Conservation (phyloP, 306 rosid genomes). For the Vigna radiata region DNA sequence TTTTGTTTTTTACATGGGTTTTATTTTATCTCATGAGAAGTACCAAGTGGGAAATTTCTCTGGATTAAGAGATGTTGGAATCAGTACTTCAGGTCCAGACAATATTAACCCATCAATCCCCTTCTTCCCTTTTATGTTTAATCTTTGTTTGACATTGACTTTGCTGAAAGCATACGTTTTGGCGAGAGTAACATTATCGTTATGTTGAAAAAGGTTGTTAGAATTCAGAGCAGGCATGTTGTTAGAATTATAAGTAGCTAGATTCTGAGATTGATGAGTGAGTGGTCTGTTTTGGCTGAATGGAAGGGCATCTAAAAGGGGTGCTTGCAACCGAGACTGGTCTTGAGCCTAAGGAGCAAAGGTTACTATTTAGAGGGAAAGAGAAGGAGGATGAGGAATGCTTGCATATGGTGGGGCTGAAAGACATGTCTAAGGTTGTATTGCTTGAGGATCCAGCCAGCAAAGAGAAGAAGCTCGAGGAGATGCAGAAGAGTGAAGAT, state of each 20-base stretch:
- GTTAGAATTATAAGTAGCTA: neutral
- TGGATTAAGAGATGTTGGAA: conserved; percentile 11
- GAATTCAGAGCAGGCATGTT: neutral
- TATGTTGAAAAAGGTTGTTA: neutral
- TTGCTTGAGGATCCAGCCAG: conserved; percentile 80
- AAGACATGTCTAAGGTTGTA: conserved; percentile 68
- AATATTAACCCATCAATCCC: neutral
- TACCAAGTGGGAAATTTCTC: conserved; percentile 24
- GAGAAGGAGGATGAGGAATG: conserved; percentile 75
- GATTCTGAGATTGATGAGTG: conserved; percentile 38
- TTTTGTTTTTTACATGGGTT: neutral
- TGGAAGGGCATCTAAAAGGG: conserved; percentile 72
- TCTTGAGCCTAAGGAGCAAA: conserved; percentile 70
- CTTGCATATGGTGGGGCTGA: conserved; percentile 71
- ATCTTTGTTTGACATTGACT: conserved; percentile 37
- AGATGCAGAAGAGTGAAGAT: conserved; percentile 56
- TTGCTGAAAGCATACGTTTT: conserved; percentile 13
- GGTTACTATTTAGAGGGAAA: conserved; percentile 67
- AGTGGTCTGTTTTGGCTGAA: conserved; percentile 27
- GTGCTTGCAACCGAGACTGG: conserved; percentile 60
- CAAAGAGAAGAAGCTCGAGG: conserved; percentile 65
- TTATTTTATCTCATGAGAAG: conserved; percentile 28
- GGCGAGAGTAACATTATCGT: neutral
- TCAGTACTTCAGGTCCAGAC: neutral
- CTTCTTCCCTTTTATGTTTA: neutral